These are phyloP conservation scores for Gaultheria prostrata DNA, from an alignment of 148 eudicot species.

Conservation along the genomic window DNA sequence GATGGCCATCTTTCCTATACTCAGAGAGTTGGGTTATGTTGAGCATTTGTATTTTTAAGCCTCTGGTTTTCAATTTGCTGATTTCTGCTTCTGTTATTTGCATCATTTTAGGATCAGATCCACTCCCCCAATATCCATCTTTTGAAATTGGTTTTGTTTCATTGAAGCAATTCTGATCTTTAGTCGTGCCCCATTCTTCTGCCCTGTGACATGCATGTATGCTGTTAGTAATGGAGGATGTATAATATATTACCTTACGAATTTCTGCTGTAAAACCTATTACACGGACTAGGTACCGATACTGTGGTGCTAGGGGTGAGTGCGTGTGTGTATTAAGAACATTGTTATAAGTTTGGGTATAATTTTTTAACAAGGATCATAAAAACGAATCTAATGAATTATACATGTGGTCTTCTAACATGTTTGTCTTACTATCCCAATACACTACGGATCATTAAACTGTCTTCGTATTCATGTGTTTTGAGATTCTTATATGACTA, in stretches of 20 bases:
- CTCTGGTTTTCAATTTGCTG: background rate
- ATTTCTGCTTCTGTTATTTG: background rate
- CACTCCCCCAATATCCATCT: slow-evolving; percentile 47
- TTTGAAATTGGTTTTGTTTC: slow-evolving; percentile 44
- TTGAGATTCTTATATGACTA: background rate
- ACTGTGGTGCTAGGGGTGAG: background rate
- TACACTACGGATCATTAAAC: too few species aligned
- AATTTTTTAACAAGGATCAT: background rate
- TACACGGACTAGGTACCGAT: background rate
- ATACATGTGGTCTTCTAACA: background rate
- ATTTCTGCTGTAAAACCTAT: background rate
- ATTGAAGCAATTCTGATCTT: slow-evolving; percentile 38
- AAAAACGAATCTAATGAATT: background rate
- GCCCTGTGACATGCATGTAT: background rate
- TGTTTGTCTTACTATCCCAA: background rate
- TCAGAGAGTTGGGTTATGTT: slow-evolving; percentile 17
- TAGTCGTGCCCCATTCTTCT: slow-evolving; percentile 19
- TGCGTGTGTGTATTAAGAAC: background rate
- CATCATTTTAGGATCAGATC: slow-evolving; percentile 38
- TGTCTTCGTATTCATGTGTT: background rate
- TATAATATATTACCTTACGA: background rate
- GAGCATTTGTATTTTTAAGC: slow-evolving; percentile 6
- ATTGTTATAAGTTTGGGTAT: too few species aligned
- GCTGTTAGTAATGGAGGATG: background rate
- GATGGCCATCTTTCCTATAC: slow-evolving; percentile 19